Evolutionary conservation across 1,284 basidiomycete genomes (phyloP), one percentile per base, ranked within the genome.

Genomic region (Irpex sp.): DNA sequence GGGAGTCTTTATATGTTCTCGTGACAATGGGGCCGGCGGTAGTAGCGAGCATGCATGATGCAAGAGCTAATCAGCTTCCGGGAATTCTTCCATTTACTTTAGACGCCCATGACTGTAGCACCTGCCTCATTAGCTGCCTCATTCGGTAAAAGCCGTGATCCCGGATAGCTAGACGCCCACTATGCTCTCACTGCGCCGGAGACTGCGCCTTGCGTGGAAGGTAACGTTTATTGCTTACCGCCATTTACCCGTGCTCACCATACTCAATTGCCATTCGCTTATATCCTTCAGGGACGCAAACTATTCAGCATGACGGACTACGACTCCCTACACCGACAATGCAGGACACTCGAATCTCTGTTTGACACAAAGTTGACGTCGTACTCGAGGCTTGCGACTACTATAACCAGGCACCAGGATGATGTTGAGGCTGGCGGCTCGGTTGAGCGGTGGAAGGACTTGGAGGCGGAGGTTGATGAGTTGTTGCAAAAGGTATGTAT

Each of bases 301-400:
- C 13, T 44, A 66, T 58, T 3, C 51, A 19, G 9, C 61, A 92
- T 92, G 90, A 81, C 88, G 59, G 86, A 80, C 66, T 93, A 92
- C 76, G 92, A 93, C 70, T 83, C 87, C 62, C 78, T 93, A 48
- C 90, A 96, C 71, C 82, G 93, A 66, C 93, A 96, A 77, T 94
- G 93, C 74, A 84, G 95, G 69, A 95, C 94, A 5, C 86, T 97
- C 37, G 95, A 97, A 75, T 91, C 93, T 51, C 85, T 95, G 31
- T 91, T 98, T 68, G 94, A 97, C 74, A 82, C 92, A 40, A 96
- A 97, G 75, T 83, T 98, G 19, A 93, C 93, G 0, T 82, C 92
- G 5, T 98, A 98, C 76, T 89, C 93, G 21, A 91, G 92, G 67
- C 81, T 97, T 40, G 94, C 92, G 3, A 86, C 91, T 2, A 84